These are phyloP conservation scores for Umbelopsis vinacea DNA, from an alignment of 192 early-diverging fungal species.

Conservation along the genomic window DNA sequence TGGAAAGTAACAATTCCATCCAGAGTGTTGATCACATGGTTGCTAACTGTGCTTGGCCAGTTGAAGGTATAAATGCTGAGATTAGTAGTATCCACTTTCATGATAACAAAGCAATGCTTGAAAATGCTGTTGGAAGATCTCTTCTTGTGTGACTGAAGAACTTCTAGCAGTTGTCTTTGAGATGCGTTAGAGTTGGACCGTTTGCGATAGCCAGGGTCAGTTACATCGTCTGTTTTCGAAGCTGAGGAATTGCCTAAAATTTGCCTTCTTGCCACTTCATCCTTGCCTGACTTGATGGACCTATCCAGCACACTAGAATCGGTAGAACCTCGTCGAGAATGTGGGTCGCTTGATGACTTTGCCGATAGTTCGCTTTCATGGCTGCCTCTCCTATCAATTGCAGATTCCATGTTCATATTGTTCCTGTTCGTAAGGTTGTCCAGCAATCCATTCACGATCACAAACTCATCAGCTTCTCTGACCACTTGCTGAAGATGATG, in stretches of 20 bases:
- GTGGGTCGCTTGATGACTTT: background rate
- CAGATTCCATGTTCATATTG: background rate
- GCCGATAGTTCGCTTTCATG: conserved; percentile 1
- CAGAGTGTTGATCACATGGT: conserved; percentile 48
- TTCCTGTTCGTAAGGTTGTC: background rate
- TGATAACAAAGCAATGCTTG: conserved; percentile 54
- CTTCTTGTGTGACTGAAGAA: conserved; percentile 2
- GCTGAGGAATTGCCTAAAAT: background rate
- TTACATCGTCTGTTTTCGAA: background rate
- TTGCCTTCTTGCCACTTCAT: conserved; percentile 1
- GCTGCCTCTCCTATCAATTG: background rate
- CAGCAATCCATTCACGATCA: background rate
- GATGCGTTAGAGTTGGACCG: background rate
- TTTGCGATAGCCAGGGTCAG: background rate
- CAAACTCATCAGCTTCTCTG: conserved; percentile 16
- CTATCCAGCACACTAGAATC: background rate
- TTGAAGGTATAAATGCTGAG: conserved; percentile 56
- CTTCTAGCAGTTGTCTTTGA: background rate
- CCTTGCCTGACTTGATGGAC: background rate
- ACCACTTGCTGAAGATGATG: conserved; percentile 14
- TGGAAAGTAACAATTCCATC: conserved; percentile 52
- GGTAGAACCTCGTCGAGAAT: background rate
- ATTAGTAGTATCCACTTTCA: conserved; percentile 50
- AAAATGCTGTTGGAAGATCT: background rate
- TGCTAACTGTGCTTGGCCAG: conserved; percentile 49